Conservation (phyloP, 352 stramenopile genomes). For the Globisporangium abappressorium region DNA sequence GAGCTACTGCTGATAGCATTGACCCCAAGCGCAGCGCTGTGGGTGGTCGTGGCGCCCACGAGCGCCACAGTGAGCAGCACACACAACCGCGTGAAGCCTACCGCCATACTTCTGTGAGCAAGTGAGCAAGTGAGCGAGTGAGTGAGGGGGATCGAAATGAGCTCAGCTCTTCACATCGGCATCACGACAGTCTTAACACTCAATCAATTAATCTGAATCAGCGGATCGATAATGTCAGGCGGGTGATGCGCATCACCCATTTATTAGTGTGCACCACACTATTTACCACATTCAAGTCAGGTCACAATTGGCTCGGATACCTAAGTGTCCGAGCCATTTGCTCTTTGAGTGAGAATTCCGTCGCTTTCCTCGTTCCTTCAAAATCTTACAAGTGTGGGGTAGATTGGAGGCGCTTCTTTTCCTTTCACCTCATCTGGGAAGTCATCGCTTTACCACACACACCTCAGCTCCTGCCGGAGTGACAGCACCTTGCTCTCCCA, state of each 20-base stretch:
- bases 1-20: too few relatives aligned
- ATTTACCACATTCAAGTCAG: neutral
- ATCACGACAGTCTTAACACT: neutral
- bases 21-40: neutral
- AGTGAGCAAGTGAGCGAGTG: too few relatives aligned
- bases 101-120: neutral
- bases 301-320: too few relatives aligned
- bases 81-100: neutral
- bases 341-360: too few relatives aligned
- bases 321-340: too few relatives aligned
- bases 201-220: neutral
- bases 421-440: too few relatives aligned
- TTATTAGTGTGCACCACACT: neutral
- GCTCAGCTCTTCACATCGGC: neutral
- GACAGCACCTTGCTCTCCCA: too few relatives aligned
- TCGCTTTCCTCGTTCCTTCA: too few relatives aligned
- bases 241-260: neutral
- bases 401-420: too few relatives aligned
- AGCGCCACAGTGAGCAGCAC: neutral
- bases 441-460: too few relatives aligned
- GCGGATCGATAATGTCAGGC: neutral
- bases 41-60: neutral
- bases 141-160: neutral
- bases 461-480: too few relatives aligned
- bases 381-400: too few relatives aligned